Conservation (phyloP, 805 yeast species). For the Nakazawaea ambrosiae region DNA sequence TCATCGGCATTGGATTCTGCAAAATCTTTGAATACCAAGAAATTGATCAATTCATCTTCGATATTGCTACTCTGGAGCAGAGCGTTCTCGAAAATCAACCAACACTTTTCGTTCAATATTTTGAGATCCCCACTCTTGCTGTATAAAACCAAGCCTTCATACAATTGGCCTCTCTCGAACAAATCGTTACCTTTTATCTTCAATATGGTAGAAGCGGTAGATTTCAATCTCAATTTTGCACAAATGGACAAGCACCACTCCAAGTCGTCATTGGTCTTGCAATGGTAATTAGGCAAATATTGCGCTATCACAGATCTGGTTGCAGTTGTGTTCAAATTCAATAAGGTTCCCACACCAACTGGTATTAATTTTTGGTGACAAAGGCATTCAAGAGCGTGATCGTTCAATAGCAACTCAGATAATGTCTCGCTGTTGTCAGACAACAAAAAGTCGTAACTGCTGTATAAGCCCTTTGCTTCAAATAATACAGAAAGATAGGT, state of each 20-base stretch:
- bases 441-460: slow-evolving; percentile 23
- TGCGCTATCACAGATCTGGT: slow-evolving; percentile 43
- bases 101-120: slow-evolving; percentile 38
- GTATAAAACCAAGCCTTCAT: slow-evolving; percentile 59
- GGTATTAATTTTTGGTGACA: slow-evolving; percentile 50
- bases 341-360: slow-evolving; percentile 61
- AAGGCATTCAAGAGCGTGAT: slow-evolving; percentile 49
- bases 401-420: slow-evolving; percentile 50
- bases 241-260: slow-evolving; percentile 75
- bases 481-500: slow-evolving; percentile 54
- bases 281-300: slow-evolving; percentile 52
- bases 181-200: slow-evolving; percentile 40
- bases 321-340: slow-evolving; percentile 35
- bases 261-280: slow-evolving; percentile 63
- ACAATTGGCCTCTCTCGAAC: slow-evolving; percentile 45
- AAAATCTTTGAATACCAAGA: slow-evolving; percentile 34
- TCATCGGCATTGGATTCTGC: slow-evolving; percentile 20
- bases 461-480: slow-evolving; percentile 57
- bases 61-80: slow-evolving; percentile 44
- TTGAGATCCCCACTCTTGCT: slow-evolving; percentile 55
- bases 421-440: slow-evolving; percentile 17
- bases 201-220: slow-evolving; percentile 50
- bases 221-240: slow-evolving; percentile 55
- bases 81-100: slow-evolving; percentile 61
- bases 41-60: slow-evolving; percentile 49